These are phyloP conservation scores for Metarhizium robertsii DNA, from an alignment of 2,329 filamentous ascomycete species.

Conservation along the genomic window DNA sequence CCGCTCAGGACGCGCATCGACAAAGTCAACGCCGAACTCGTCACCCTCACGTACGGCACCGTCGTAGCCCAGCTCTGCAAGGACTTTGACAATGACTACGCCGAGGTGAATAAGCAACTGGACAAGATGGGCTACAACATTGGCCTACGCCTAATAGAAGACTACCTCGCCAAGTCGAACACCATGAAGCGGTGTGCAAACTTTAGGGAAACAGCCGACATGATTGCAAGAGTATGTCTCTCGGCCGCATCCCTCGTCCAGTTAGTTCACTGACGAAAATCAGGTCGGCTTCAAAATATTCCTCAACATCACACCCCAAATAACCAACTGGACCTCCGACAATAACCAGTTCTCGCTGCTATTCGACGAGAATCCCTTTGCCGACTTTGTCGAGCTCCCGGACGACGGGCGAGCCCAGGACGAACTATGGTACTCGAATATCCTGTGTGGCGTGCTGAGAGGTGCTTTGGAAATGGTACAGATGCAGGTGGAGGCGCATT, in stretches of 20 bases:
- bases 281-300: constrained; percentile 99
- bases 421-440: constrained; percentile 97
- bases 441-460: constrained; percentile 84
- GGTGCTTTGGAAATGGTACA: constrained; percentile 97
- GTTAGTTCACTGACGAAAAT: constrained; percentile 10
- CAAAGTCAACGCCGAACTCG: constrained; percentile 96
- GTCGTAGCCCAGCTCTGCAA: constrained; percentile 95
- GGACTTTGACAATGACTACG: constrained; percentile 90
- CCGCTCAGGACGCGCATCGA: constrained; percentile 73
- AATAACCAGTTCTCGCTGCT: constrained; percentile 93
- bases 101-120: constrained; percentile 92
- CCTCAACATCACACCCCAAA: constrained; percentile 85
- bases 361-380: constrained; percentile 93
- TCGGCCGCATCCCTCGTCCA: neutral
- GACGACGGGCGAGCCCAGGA: constrained; percentile 94
- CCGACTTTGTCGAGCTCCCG: constrained; percentile 94
- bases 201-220: constrained; percentile 92
- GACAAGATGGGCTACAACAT: constrained; percentile 99
- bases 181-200: constrained; percentile 82
- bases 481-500: constrained; percentile 97
- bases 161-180: constrained; percentile 93
- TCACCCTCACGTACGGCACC: constrained; percentile 94
- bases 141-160: constrained; percentile 87
- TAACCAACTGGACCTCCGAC: constrained; percentile 93
- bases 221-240: constrained; percentile 71